Evolutionary conservation across 208 protist genomes (phyloP), one percentile per base, ranked within the genome.

Genomic region (Leishmania major): DNA sequence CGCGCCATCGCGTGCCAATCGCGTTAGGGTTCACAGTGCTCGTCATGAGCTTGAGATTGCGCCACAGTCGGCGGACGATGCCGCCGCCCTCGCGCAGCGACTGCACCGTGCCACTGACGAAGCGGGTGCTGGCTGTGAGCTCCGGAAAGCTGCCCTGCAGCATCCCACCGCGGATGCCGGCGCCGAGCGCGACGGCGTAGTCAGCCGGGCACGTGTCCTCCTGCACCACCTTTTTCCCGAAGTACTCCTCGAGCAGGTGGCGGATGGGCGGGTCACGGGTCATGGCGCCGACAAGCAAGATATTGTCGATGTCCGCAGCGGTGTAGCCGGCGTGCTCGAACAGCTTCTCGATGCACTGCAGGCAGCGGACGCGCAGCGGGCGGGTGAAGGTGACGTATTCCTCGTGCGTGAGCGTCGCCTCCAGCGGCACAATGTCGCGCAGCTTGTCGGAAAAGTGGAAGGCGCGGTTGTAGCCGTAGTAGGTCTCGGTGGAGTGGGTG

Each of bases 231-330:
- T 79, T 83, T 62, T 91, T 85, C 4, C 88, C 86, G 87, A 98
- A 97, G 88, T 95, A 97, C 73, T 97, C 93, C 70, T 91, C 77
- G 45, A 97, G 85, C 85, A 97, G 90, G 70, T 90, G 87, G 17
- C 93, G 93, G 66, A 98, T 93, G 37, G 94, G 93, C n/a, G 96
- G 96, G 84, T 96, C 94, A 67, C 94, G 89, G 4, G 96, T 98
- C 95, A 97, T 97, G 70, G 94, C 96, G 51, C 96, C 96, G 51
- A 97, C 96, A 10, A 98, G 90, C 31, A 98, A 84, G 51, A 98
- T 88, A 82, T 91, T 91, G 77, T 97, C 93, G 77, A 97, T 95
- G 74, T 97, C 94, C 25, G 82, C 84, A 7, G 87, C 87, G 3
- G 84, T 77, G 51, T 94, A 80, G 51, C 88, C 78, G 10, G 91